Percentiles rank a stretch among this genome's conserved stretches.
Conservation (phyloP, 164 flowering plant genomes). For the Chimonanthus salicifolius region DNA sequence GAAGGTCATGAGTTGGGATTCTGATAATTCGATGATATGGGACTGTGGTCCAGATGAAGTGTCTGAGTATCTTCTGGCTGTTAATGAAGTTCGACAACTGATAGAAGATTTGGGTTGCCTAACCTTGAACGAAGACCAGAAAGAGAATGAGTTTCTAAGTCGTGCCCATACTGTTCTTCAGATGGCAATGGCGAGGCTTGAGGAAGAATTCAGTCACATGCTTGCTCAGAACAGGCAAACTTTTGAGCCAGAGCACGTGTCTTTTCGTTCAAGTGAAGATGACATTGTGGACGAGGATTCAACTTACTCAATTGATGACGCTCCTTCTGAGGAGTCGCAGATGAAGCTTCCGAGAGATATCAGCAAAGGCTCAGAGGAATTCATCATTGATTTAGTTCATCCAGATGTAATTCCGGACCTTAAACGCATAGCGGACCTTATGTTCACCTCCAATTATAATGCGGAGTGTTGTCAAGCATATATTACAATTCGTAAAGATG, state of each 20-base stretch:
- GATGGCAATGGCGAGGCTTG: constrained; percentile 69
- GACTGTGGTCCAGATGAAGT: constrained; percentile 52
- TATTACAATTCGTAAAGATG: constrained; percentile 46
- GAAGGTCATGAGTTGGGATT: constrained; percentile 55
- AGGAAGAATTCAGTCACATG: constrained; percentile 63
- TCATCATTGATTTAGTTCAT: constrained; percentile 49
- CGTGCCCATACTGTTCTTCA: constrained; percentile 62
- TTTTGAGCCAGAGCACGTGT: constrained; percentile 63
- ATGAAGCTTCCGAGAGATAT: constrained; percentile 32
- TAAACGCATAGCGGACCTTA: constrained; percentile 48
- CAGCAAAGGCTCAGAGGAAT: constrained; percentile 45
- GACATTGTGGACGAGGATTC: constrained; percentile 42
- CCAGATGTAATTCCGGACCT: constrained; percentile 60
- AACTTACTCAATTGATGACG: constrained; percentile 40
- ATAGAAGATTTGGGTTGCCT: constrained; percentile 36
- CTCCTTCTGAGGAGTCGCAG: constrained; percentile 35
- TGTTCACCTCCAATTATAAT: constrained; percentile 56
- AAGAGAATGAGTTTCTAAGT: constrained; percentile 27
- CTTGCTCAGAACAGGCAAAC: constrained; percentile 56
- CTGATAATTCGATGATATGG: constrained; percentile 71
- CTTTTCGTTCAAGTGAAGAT: constrained; percentile 64
- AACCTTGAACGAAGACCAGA: constrained; percentile 18
- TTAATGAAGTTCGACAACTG: constrained; percentile 43
- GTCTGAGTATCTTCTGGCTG: constrained; percentile 47
- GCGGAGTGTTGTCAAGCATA: constrained; percentile 72